Base-by-base conservation (phyloP, 768 basidiomycete species). In the Lyophyllum shimeji region DNA sequence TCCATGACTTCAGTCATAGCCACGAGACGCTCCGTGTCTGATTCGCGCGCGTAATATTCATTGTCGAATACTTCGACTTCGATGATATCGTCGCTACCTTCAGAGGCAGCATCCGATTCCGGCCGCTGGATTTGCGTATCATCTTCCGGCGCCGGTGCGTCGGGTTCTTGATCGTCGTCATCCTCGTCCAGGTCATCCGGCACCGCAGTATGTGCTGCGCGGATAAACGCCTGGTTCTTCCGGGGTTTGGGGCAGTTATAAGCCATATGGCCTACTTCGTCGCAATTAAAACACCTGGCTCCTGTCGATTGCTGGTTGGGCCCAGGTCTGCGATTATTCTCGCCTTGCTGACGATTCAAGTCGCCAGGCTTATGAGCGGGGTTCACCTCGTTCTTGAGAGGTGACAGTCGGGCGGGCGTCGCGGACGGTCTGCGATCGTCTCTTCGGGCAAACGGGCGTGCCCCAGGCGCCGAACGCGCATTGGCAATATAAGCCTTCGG, bases 31-130 rank as follows among this genome's bases (percentile, higher is more conserved):
- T 52, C 42, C 1, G 9, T 40, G 7, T 52, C 42, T 1, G n/a
- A 27, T 1, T 27, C 18, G 13, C 20, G 3, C 31, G 40, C n/a
- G 44, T 52, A 44, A 5, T 44, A 52, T 15, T 44, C 25, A 23
- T 52, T 52, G 18, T 52, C n/a, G 18, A 43, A 52, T 9, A 52
- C 27, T 13, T 51, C 40, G 8, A 51, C 50, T 17, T 40, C 18
- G 0, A 51, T 20, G 5, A 37, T 15, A 3, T 51, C 50, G 8
- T 51, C 39, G 7, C 37, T 21, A 40, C 39, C 15, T 17, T 33
- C 33, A 23, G 23, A 15, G 11, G 24, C n/a, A 18, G 18, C 17
- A 7, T 50, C 34, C 0, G 25, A 37, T 13, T 37, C 34, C 9
- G 12, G 34, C 7, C 34, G 34, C 15, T 8, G 12, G 12, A 3